These are phyloP conservation scores for Ceratobasidium sp. DNA, from an alignment of 1,284 basidiomycete genomes.

Conservation along the genomic window DNA sequence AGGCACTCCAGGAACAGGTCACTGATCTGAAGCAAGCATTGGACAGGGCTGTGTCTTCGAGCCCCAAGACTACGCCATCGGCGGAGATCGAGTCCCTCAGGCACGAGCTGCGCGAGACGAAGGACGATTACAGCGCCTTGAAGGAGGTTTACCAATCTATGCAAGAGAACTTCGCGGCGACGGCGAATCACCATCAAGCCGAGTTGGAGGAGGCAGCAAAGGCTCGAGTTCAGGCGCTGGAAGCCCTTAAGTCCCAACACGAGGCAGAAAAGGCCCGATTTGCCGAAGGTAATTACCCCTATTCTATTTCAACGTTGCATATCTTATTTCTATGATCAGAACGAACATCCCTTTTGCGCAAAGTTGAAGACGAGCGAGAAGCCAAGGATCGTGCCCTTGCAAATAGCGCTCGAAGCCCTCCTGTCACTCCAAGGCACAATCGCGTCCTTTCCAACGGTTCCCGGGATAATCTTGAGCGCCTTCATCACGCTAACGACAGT, in stretches of 20 bases:
- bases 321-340: conserved; percentile 48
- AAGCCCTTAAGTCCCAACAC: conserved; percentile 62
- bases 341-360: conserved; percentile 64
- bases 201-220: conserved; percentile 75
- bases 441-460: conserved; percentile 60
- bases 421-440: conserved; percentile 61
- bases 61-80: conserved; percentile 45
- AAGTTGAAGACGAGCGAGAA: conserved; percentile 72
- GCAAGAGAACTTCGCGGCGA: conserved; percentile 64
- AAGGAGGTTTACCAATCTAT: conserved; percentile 67
- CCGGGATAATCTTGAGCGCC: conserved; percentile 71
- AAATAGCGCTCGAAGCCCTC: conserved; percentile 52
- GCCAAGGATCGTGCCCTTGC: conserved; percentile 53
- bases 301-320: not conserved
- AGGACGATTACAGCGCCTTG: conserved; percentile 67
- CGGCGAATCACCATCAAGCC: conserved; percentile 67
- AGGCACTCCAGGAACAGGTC: conserved; percentile 24
- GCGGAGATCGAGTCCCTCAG: conserved; percentile 63
- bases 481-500: conserved; percentile 80
- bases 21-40: conserved; percentile 9
- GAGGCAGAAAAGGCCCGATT: conserved; percentile 65
- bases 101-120: conserved; percentile 67
- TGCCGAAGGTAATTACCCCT: conserved; percentile 48
- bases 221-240: conserved; percentile 69
- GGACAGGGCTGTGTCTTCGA: conserved; percentile 12